Conservation (phyloP, 164 flowering plant species). For the Magnolia changhungtana region DNA sequence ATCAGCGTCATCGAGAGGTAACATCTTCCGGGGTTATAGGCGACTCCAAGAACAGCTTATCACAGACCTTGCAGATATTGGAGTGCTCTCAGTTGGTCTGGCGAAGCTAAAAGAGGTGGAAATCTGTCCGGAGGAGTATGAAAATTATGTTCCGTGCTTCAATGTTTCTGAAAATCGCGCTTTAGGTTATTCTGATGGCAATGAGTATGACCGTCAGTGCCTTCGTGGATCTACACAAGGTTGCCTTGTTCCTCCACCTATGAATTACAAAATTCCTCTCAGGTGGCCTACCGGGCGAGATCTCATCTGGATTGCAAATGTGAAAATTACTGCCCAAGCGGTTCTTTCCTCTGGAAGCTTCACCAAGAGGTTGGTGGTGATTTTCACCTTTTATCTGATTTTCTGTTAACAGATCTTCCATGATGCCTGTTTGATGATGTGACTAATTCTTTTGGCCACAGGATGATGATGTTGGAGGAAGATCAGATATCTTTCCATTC, state of each 20-base stretch:
- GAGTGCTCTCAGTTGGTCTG: conserved; percentile 69
- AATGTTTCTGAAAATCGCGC: conserved; percentile 58
- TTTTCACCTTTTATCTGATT: neutral
- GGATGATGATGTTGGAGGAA: conserved; percentile 98
- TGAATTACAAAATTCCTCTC: conserved; percentile 79
- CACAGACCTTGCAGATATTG: conserved; percentile 75
- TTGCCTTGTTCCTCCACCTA: conserved; percentile 77
- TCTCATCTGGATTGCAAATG: conserved; percentile 88
- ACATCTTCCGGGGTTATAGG: conserved; percentile 60
- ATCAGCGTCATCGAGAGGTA: conserved; percentile 56
- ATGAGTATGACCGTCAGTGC: conserved; percentile 58
- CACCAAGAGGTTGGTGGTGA: conserved; percentile 69
- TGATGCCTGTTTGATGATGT: conserved; percentile 6
- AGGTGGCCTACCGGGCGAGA: conserved; percentile 98
- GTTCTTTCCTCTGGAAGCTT: conserved; percentile 96
- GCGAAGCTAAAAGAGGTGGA: conserved; percentile 70
- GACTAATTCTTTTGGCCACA: conserved; percentile 24
- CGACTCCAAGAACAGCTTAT: conserved; percentile 77
- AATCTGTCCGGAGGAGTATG: conserved; percentile 61
- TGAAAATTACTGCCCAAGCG: conserved; percentile 86
- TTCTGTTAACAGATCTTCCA: neutral
- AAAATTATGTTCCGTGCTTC: conserved; percentile 86
- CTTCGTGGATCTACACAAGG: conserved; percentile 32
- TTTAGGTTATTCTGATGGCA: conserved; percentile 41
- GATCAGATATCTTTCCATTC: conserved; percentile 94